Base-by-base conservation (phyloP, 2,329 filamentous ascomycete species). In the Kalaharituber pfeilii region DNA sequence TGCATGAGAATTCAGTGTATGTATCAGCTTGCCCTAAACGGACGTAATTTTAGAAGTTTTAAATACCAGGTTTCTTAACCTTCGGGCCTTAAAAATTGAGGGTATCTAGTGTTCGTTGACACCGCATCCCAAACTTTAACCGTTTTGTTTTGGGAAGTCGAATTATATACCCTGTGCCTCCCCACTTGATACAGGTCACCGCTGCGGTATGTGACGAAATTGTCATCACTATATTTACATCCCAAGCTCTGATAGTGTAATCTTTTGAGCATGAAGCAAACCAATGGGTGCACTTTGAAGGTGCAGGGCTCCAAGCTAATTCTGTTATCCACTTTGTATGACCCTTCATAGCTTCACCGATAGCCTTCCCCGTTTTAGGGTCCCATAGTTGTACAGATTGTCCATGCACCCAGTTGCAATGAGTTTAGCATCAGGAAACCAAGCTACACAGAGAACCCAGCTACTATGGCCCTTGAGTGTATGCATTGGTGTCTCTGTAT, bases 401-500 rank as follows among this genome's bases (percentile, higher is more conserved):
- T 98, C 89, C 79, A 93, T 94, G 65, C 84, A 86, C 55, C 88
- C 89, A 0, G 87, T 95, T 1, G 87, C 89, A 51, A 96, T 76
- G 45, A 82, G 76, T 26, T 75, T 75, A 9, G 83, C 86, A 65
- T 95, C 86, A 0, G 88, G 86, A 13, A 84, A 87, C 79, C 86
- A 96, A 53, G 80, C 79, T 2, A 94, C 86, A 1, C 81, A 85
- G 54, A 96, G 69, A 2, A 96, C 87, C 88, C 88, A 95, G 57
- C 83, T 83, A 1, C 82, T 81, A 68, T 96, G 91, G 0, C 87
- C 87, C 63, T 86, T 83, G 50, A 96, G 70, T 0, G 87, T 96
- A 68, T 84, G 78, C 57, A 86, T 77, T 0, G 88, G 87, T 9
- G 87, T 95, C 49, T 88, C 88, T 0, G 87, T 95, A 64, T 95